phyloP scores from a whole-genome alignment of 306 rosid species.

The Luffa acutangula region DNA sequence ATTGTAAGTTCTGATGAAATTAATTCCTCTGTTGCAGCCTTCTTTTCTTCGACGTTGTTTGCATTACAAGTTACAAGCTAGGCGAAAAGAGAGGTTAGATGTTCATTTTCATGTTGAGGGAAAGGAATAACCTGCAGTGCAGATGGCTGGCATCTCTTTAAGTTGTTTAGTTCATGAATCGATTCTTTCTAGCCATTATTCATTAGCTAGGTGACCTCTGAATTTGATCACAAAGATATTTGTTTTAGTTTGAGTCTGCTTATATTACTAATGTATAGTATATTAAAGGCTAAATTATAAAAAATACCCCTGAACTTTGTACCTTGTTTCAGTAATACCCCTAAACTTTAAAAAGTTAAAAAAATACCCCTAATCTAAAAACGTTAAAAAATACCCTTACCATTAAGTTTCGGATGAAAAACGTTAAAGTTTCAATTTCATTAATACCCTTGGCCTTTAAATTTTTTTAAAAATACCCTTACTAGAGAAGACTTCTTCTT shows the following conservation, averaged over 20 bases:
- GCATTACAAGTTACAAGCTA: constrained; percentile 68
- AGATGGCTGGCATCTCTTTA: background rate
- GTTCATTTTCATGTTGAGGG: background rate
- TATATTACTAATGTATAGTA: background rate
- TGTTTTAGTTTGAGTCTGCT: background rate
- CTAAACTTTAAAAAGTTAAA: no score
- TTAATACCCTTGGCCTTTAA: no score
- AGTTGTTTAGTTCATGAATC: background rate
- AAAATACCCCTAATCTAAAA: no score
- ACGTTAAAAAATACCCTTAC: no score
- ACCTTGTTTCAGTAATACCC: no score
- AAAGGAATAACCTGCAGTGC: background rate
- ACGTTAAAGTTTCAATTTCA: no score
- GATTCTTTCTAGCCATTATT: background rate
- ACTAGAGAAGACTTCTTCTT: no score
- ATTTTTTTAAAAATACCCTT: no score
- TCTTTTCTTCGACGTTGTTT: constrained; percentile 72
- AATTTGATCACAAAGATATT: background rate
- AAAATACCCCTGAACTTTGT: no score
- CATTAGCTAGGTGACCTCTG: background rate
- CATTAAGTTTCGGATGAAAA: no score
- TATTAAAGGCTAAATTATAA: no score
- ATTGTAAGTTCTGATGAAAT: background rate
- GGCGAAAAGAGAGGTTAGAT: constrained; percentile 49
- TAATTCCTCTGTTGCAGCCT: constrained; percentile 53